Evolutionary conservation across 2,329 filamentous ascomycete genomes (phyloP).

Genomic region (Polychaeton citri): DNA sequence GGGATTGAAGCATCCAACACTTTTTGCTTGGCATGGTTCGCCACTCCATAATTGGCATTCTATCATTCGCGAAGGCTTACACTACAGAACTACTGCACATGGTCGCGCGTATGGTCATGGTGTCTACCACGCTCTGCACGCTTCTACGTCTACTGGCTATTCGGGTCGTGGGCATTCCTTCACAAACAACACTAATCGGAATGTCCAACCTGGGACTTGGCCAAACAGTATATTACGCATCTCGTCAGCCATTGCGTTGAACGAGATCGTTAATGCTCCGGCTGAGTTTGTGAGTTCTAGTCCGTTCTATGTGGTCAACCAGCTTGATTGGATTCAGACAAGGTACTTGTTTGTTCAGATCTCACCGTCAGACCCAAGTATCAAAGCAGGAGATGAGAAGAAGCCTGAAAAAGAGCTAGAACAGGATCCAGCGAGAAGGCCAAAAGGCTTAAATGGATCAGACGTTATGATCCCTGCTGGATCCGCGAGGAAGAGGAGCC

Average conservation of each 20-base stretch:
- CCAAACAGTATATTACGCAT: slow-evolving; percentile 52
- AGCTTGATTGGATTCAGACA: slow-evolving; percentile 80
- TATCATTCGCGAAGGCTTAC: slow-evolving; percentile 69
- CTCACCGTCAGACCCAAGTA: slow-evolving; percentile 6
- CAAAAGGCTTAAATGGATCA: slow-evolving; percentile 24
- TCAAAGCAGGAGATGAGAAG: slow-evolving; percentile 7
- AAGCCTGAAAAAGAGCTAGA: slow-evolving; percentile 14
- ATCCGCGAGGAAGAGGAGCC: slow-evolving; percentile 24
- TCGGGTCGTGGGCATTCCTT: slow-evolving; percentile 6
- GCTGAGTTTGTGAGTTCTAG: slow-evolving; percentile 39
- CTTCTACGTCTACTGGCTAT: slow-evolving; percentile 45
- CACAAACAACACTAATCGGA: background rate
- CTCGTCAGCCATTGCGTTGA: slow-evolving; percentile 52
- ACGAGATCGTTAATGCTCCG: slow-evolving; percentile 72
- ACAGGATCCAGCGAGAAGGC: slow-evolving; percentile 30
- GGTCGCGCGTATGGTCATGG: slow-evolving; percentile 67
- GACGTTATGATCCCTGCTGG: slow-evolving; percentile 37
- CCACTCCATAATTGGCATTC: slow-evolving; percentile 70
- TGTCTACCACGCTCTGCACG: slow-evolving; percentile 60
- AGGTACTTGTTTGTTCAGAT: slow-evolving; percentile 61
- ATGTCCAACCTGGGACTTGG: slow-evolving; percentile 47
- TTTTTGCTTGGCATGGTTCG: slow-evolving; percentile 85
- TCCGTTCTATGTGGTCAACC: slow-evolving; percentile 58
- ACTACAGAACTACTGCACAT: slow-evolving; percentile 49
- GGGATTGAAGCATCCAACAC: slow-evolving; percentile 44